Conservation (phyloP, 441 rosid genomes). For the Gossypium gossypioides region DNA sequence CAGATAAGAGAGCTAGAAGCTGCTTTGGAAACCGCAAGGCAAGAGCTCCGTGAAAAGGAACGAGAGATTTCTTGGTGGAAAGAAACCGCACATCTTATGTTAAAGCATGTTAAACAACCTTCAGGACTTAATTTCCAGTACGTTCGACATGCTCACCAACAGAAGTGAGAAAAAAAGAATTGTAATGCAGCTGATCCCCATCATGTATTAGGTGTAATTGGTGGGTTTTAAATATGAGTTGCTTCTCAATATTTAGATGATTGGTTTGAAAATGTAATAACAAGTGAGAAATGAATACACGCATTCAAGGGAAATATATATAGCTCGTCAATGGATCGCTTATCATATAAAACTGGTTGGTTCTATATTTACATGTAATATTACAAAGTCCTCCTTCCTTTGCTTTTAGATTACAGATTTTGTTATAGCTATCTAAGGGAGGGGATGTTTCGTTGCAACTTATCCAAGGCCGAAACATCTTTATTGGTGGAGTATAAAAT, state of each 20-base stretch:
- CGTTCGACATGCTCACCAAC: conserved; percentile 5
- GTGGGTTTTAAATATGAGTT: neutral
- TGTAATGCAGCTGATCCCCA: neutral
- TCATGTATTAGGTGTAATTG: neutral
- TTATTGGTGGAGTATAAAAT: neutral
- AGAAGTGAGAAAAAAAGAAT: conserved; percentile 15
- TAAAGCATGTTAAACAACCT: conserved; percentile 37
- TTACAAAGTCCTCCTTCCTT: neutral
- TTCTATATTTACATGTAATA: neutral
- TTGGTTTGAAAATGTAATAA: neutral
- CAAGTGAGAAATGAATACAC: neutral
- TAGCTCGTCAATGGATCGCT: neutral
- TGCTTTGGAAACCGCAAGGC: conserved; percentile 33
- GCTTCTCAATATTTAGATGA: neutral
- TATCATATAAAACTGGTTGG: neutral
- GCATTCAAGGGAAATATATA: neutral
- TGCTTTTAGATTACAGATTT: neutral
- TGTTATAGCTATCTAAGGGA: neutral
- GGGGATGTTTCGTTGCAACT: neutral
- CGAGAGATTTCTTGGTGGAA: conserved; percentile 72
- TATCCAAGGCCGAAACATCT: neutral
- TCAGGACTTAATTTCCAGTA: conserved; percentile 11
- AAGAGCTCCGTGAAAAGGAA: conserved; percentile 47
- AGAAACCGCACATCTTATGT: conserved; percentile 47
- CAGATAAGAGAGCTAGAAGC: conserved; percentile 58